These are phyloP conservation scores for Teratosphaeria viscida DNA, from an alignment of 2,329 filamentous ascomycete species.

Conservation along the genomic window DNA sequence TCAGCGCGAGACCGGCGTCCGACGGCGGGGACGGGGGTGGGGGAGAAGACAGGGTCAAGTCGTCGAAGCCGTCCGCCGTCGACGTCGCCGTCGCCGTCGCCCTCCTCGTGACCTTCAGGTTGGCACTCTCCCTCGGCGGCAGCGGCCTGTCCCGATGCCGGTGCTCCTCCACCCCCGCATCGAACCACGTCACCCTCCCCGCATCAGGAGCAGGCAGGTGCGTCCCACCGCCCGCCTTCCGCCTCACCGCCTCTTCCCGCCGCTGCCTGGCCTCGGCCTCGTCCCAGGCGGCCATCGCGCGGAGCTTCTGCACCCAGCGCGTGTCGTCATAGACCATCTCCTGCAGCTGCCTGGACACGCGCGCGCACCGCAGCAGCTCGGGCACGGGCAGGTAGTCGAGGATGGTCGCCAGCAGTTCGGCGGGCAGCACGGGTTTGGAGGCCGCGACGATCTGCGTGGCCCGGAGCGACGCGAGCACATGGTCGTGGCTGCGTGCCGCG, in stretches of 20 bases:
- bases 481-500: conserved; percentile 12
- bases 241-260: conserved; percentile 58
- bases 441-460: conserved; percentile 69
- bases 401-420: conserved; percentile 83
- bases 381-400: conserved; percentile 79
- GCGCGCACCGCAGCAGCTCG: conserved; percentile 77
- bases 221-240: conserved; percentile 45
- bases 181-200: conserved; percentile 57
- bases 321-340: conserved; percentile 99
- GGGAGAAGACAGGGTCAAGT: conserved; percentile 46
- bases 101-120: conserved; percentile 16
- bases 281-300: conserved; percentile 84
- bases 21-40: conserved; percentile 22
- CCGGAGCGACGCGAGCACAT: conserved; percentile 66
- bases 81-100: conserved; percentile 33
- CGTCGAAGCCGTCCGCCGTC: conserved; percentile 65
- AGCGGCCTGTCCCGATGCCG: conserved; percentile 38
- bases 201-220: conserved; percentile 5
- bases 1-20: conserved; percentile 56
- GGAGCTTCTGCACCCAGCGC: conserved; percentile 79
- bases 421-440: conserved; percentile 64
- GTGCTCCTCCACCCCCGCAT: conserved; percentile 56
- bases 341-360: conserved; percentile 72
- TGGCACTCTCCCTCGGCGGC: conserved; percentile 15
- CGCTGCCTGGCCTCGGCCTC: conserved; percentile 72